phyloP scores from a whole-genome alignment of 495 filamentous ascomycete species.

The Xylaria venustula region DNA sequence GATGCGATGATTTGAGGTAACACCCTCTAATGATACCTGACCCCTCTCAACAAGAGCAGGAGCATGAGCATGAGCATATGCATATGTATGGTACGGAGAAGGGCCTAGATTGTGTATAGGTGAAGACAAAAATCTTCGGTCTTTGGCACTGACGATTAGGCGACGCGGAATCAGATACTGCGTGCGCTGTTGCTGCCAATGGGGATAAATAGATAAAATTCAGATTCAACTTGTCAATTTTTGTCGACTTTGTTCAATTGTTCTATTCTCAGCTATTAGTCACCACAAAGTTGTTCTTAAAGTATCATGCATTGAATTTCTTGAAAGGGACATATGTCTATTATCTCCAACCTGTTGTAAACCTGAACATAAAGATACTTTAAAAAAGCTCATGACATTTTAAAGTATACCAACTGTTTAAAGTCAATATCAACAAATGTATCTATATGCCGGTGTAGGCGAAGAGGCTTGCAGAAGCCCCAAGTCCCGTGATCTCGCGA shows the following conservation, averaged over 20 bases:
- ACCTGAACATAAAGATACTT: too few relatives aligned
- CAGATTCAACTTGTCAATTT: not conserved
- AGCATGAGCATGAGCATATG: too few relatives aligned
- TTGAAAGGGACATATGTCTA: too few relatives aligned
- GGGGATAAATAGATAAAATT: constrained; percentile 1
- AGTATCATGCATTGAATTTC: not conserved
- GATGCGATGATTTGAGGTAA: not conserved
- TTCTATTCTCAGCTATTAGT: not conserved
- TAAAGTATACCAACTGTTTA: too few relatives aligned
- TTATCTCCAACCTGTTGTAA: too few relatives aligned
- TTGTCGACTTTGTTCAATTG: not conserved
- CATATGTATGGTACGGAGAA: not conserved
- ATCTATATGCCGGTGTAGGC: not conserved
- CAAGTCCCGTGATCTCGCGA: constrained; percentile 18
- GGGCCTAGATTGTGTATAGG: constrained; percentile 3
- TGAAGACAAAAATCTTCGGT: not conserved
- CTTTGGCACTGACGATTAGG: constrained; percentile 3
- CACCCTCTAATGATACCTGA: not conserved
- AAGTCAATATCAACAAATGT: too few relatives aligned
- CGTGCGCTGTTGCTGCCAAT: not conserved
- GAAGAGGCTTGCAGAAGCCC: not conserved
- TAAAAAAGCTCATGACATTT: too few relatives aligned
- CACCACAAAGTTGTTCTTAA: not conserved
- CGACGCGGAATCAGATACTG: not conserved
- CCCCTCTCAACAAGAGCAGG: not conserved